Evolutionary conservation across 176 grass and related monocot genomes (phyloP).

Genomic region (Lolium perenne): DNA sequence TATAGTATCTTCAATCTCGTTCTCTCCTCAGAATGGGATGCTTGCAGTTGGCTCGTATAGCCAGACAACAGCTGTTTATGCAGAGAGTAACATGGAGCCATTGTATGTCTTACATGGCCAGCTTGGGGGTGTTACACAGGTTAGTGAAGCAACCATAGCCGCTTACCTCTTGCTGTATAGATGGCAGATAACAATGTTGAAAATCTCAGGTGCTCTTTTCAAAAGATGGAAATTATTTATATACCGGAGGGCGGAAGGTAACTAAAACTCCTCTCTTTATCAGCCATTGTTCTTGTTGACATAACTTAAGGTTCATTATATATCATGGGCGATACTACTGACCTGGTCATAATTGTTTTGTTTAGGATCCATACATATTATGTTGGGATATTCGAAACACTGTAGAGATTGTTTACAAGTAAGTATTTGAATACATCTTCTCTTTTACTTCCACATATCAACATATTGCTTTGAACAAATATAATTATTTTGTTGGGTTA

Average conservation of each 20-base stretch:
- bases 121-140: slow-evolving; percentile 90
- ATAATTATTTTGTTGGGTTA: neutral
- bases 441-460: neutral
- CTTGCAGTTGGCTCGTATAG: slow-evolving; percentile 96
- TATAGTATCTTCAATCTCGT: slow-evolving; percentile 86
- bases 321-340: neutral
- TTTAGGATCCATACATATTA: slow-evolving; percentile 95
- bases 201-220: slow-evolving; percentile 86
- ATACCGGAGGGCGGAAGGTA: slow-evolving; percentile 97
- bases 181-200: slow-evolving; percentile 19
- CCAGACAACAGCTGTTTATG: slow-evolving; percentile 83
- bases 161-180: slow-evolving; percentile 8
- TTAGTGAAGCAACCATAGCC: slow-evolving; percentile 34
- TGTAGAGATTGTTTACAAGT: slow-evolving; percentile 89
- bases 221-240: slow-evolving; percentile 94
- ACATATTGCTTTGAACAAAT: slow-evolving; percentile 1
- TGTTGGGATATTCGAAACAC: slow-evolving; percentile 99
- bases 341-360: slow-evolving; percentile 31
- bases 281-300: slow-evolving; percentile 15
- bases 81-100: slow-evolving; percentile 83
- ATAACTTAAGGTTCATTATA: slow-evolving; percentile 29
- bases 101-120: slow-evolving; percentile 94
- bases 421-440: slow-evolving; percentile 43
- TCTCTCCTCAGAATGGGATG: slow-evolving; percentile 81
- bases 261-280: slow-evolving; percentile 29